phyloP scores from a whole-genome alignment of 176 grass and related monocot genomes.

The Oryza officinalis region DNA sequence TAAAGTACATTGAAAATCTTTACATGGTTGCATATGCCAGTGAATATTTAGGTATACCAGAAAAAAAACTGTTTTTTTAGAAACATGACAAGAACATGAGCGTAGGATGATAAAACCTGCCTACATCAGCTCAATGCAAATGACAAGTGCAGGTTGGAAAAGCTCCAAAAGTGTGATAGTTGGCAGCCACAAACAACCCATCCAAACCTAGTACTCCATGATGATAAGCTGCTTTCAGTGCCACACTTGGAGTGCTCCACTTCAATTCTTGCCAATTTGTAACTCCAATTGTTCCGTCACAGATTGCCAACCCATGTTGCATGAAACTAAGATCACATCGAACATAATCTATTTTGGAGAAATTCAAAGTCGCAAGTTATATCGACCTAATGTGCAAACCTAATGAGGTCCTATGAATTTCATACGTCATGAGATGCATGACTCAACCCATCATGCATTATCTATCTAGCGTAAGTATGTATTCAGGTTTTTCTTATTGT shows the following conservation, averaged over 20 bases:
- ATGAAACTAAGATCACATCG: not conserved
- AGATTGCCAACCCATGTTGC: not conserved
- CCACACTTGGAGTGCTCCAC: not conserved
- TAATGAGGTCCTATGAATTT: not conserved
- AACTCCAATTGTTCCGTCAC: not conserved
- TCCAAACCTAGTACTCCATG: not conserved
- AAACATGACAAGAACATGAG: not conserved
- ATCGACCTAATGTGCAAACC: not conserved
- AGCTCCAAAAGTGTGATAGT: not conserved
- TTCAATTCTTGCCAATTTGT: not conserved
- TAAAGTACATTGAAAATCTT: not conserved
- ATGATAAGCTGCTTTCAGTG: not conserved
- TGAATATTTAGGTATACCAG: not conserved
- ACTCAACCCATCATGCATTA: too few species aligned
- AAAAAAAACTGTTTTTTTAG: not conserved
- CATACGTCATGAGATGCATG: not conserved
- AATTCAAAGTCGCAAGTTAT: not conserved
- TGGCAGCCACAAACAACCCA: not conserved
- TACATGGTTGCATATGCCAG: not conserved
- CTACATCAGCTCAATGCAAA: not conserved
- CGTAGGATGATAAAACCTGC: not conserved
- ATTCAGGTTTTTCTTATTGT: too few species aligned
- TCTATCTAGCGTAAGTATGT: too few species aligned
- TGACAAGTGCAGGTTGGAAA: not conserved
- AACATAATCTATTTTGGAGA: not conserved